A percentile compares a stretch with the other conserved stretches of the same genome.
These are phyloP conservation scores for Chiua virens DNA, from an alignment of 768 basidiomycete species.

Conservation along the genomic window DNA sequence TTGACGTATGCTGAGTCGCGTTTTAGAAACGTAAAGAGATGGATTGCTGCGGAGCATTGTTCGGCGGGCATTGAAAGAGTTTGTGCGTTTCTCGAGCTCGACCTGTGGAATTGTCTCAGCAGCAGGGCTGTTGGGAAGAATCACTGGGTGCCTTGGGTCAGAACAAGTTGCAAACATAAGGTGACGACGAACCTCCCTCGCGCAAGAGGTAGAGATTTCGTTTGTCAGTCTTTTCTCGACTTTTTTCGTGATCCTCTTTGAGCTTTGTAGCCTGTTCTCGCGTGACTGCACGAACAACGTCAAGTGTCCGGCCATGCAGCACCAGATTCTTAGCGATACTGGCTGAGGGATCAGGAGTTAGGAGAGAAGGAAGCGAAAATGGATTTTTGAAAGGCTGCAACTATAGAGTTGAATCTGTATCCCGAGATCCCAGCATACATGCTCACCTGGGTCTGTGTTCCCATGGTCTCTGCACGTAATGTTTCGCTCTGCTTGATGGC, in stretches of 20 bases:
- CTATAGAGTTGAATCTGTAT: neutral
- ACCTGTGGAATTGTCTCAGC: slow-evolving; percentile 66
- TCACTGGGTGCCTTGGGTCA: slow-evolving; percentile 51
- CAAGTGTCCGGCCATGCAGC: slow-evolving; percentile 89
- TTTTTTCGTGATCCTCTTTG: slow-evolving; percentile 83
- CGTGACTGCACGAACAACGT: slow-evolving; percentile 88
- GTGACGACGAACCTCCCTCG: slow-evolving; percentile 78
- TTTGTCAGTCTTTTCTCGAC: slow-evolving; percentile 88
- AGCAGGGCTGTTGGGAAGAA: slow-evolving; percentile 84
- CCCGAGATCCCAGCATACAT: slow-evolving; percentile 13
- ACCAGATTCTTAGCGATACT: slow-evolving; percentile 80
- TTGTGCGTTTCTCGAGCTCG: slow-evolving; percentile 84
- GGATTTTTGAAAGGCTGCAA: slow-evolving; percentile 73
- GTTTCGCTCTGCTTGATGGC: slow-evolving; percentile 80
- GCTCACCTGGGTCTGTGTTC: slow-evolving; percentile 34
- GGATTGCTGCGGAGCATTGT: slow-evolving; percentile 88
- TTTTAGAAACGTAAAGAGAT: slow-evolving; percentile 90
- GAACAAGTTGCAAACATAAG: neutral
- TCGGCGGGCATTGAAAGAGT: slow-evolving; percentile 83
- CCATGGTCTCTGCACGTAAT: slow-evolving; percentile 62
- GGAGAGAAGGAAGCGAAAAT: slow-evolving; percentile 82
- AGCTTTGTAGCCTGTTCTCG: slow-evolving; percentile 85
- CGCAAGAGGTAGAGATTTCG: slow-evolving; percentile 93
- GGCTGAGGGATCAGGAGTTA: slow-evolving; percentile 92
- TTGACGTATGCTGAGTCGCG: slow-evolving; percentile 91